phyloP scores from a whole-genome alignment of 1,284 basidiomycete genomes.

The Ceratobasidium papillatum region DNA sequence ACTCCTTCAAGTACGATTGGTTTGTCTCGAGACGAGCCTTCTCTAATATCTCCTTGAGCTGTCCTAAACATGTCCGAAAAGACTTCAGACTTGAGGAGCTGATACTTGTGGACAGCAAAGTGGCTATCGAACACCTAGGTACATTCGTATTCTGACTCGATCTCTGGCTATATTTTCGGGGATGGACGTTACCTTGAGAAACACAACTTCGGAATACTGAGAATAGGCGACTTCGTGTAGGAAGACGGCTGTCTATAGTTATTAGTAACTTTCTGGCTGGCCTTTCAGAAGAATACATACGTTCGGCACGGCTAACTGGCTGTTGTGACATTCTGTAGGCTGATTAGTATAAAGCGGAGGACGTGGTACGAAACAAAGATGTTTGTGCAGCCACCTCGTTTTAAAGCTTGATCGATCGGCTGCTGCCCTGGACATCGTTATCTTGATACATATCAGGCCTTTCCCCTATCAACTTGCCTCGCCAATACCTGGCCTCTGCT shows the following conservation, averaged over 20 bases:
- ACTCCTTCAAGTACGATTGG: neutral
- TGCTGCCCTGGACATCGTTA: no score
- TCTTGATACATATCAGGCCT: no score
- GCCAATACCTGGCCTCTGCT: no score
- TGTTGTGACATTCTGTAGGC: neutral
- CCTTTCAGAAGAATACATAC: neutral
- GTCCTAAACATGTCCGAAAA: conserved; percentile 29
- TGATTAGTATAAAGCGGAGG: no score
- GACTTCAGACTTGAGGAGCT: conserved; percentile 11
- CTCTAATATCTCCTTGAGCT: neutral
- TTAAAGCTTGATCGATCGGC: no score
- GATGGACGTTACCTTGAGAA: neutral
- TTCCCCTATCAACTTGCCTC: no score
- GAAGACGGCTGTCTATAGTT: neutral
- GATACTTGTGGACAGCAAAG: conserved; percentile 49
- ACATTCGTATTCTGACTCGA: neutral
- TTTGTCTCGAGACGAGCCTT: neutral
- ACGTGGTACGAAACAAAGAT: no score
- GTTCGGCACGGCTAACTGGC: neutral
- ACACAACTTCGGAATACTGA: neutral
- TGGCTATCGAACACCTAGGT: no score
- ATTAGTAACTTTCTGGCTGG: neutral
- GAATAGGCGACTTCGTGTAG: neutral
- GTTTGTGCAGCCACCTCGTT: no score
- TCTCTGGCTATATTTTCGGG: no score